phyloP scores from a whole-genome alignment of 805 yeast species.

The Teunomyces pallodes region DNA sequence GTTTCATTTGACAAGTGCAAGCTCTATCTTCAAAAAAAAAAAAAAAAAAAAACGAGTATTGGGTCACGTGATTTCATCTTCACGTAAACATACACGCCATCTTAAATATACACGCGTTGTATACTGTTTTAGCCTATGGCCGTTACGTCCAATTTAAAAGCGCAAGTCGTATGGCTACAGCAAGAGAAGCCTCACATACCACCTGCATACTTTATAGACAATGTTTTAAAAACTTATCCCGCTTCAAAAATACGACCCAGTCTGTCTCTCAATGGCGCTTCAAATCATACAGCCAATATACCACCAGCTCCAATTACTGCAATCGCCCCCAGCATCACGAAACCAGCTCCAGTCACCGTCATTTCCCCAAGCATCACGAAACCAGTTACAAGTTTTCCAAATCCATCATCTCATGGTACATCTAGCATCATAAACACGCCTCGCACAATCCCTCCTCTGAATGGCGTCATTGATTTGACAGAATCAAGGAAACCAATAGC shows the following conservation, averaged over 20 bases:
- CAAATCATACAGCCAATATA: neutral
- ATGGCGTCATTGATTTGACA: neutral
- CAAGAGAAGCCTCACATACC: slow-evolving; percentile 11
- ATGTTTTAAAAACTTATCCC: slow-evolving; percentile 7
- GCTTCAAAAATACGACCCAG: neutral
- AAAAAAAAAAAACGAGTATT: neutral
- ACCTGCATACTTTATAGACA: slow-evolving; percentile 4
- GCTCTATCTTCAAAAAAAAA: neutral
- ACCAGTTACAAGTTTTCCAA: neutral
- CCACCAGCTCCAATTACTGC: neutral
- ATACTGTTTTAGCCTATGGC: slow-evolving; percentile 7
- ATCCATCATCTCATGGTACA: too few species aligned
- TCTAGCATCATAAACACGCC: neutral
- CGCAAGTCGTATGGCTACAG: slow-evolving; percentile 13
- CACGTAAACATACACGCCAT: neutral
- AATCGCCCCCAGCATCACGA: neutral
- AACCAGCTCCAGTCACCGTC: too few species aligned
- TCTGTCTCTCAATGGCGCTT: neutral
- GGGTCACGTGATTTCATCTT: neutral
- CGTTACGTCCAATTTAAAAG: slow-evolving; percentile 11
- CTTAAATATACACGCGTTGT: slow-evolving; percentile 1
- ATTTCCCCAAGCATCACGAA: too few species aligned
- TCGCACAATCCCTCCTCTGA: neutral
- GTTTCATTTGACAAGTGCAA: too few species aligned
- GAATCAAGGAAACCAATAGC: neutral